phyloP scores from a whole-genome alignment of 2,329 filamentous ascomycete species.

The Apiospora rasikravindrae region DNA sequence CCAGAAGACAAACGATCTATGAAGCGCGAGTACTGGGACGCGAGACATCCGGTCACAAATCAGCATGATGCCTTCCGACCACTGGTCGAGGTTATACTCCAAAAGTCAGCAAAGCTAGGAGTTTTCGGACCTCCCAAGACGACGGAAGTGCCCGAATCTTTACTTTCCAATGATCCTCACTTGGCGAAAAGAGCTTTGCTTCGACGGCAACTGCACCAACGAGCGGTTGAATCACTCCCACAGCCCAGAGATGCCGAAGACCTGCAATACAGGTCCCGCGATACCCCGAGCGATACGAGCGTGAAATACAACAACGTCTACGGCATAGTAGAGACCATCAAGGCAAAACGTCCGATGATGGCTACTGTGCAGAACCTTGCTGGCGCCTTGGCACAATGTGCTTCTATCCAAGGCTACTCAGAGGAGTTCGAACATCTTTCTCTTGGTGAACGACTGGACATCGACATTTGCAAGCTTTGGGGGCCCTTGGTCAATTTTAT shows the following conservation, averaged over 20 bases:
- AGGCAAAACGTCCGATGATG: slow-evolving; percentile 26
- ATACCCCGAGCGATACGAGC: slow-evolving; percentile 24
- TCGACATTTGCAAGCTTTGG: slow-evolving; percentile 33
- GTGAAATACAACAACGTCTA: slow-evolving; percentile 28
- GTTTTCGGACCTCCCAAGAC: background rate
- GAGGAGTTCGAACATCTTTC: slow-evolving; percentile 29
- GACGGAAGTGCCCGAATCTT: too few relatives aligned
- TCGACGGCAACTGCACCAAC: slow-evolving; percentile 38
- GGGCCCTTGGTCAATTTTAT: slow-evolving; percentile 32
- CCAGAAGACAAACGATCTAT: slow-evolving; percentile 37
- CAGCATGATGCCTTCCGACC: slow-evolving; percentile 45
- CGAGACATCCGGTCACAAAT: slow-evolving; percentile 36
- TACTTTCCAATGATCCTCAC: slow-evolving; percentile 17
- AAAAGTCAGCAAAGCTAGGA: slow-evolving; percentile 37
- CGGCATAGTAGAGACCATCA: slow-evolving; percentile 26
- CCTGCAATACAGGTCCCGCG: slow-evolving; percentile 28
- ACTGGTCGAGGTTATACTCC: slow-evolving; percentile 36
- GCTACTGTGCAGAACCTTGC: slow-evolving; percentile 30
- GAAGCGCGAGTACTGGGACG: slow-evolving; percentile 43
- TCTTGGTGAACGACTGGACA: slow-evolving; percentile 31
- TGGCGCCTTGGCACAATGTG: slow-evolving; percentile 28
- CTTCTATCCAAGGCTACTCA: slow-evolving; percentile 30
- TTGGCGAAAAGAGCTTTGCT: slow-evolving; percentile 29
- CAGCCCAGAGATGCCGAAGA: slow-evolving; percentile 22
- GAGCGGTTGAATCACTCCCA: slow-evolving; percentile 21